These are phyloP conservation scores for Amaranthus tricolor DNA, from an alignment of 179 eudicot genomes.

Conservation along the genomic window DNA sequence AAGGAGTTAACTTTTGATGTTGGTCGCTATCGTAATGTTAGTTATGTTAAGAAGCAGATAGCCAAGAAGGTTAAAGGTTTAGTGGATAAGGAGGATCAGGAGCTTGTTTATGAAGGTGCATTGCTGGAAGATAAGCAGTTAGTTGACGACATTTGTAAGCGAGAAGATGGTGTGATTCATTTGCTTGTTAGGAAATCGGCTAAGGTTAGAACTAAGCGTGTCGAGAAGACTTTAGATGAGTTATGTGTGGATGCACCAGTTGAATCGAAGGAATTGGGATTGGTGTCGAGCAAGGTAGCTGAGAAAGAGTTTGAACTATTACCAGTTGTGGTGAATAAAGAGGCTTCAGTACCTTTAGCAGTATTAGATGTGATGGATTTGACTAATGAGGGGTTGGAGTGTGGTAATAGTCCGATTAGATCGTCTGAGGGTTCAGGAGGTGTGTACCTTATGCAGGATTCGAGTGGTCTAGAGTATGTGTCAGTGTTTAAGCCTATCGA, in stretches of 20 bases:
- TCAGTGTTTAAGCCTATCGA: slow-evolving; percentile 74
- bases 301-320: slow-evolving; percentile 44
- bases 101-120: slow-evolving; percentile 52
- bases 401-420: slow-evolving; percentile 48
- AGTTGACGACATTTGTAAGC: slow-evolving; percentile 51
- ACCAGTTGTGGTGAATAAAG: slow-evolving; percentile 45
- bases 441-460: slow-evolving; percentile 63
- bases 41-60: slow-evolving; percentile 66
- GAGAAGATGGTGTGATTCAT: slow-evolving; percentile 56
- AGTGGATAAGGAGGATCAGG: slow-evolving; percentile 43
- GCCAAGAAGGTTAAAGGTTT: slow-evolving; percentile 41
- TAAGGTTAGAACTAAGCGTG: slow-evolving; percentile 51
- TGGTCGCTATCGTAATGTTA: slow-evolving; percentile 53
- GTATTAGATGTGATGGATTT: slow-evolving; percentile 40
- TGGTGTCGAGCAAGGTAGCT: slow-evolving; percentile 29
- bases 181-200: slow-evolving; percentile 62
- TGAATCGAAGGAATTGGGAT: slow-evolving; percentile 17
- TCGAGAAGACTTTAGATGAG: slow-evolving; percentile 61
- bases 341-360: slow-evolving; percentile 38
- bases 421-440: slow-evolving; percentile 75
- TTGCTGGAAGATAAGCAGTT: slow-evolving; percentile 46
- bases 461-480: slow-evolving; percentile 49
- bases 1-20: slow-evolving; percentile 58
- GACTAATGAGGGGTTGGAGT: slow-evolving; percentile 49
- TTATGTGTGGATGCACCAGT: slow-evolving; percentile 54